These are phyloP conservation scores for Phytophthora megakarya DNA, from an alignment of 352 stramenopile species.

Conservation along the genomic window DNA sequence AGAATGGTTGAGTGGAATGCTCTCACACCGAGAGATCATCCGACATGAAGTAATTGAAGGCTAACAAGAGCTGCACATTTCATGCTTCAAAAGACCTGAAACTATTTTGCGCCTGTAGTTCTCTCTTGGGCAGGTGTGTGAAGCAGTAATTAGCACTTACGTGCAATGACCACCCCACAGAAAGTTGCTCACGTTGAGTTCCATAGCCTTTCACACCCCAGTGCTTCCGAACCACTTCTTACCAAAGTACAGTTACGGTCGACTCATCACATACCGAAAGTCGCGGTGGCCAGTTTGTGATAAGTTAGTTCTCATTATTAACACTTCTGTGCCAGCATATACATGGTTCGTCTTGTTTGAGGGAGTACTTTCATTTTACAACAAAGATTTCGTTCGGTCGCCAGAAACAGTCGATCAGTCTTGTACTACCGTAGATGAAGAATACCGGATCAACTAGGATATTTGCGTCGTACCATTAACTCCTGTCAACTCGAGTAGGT, in stretches of 20 bases:
- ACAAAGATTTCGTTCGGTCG: no score
- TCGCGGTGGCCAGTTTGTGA: neutral
- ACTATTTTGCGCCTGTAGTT: conserved; percentile 2
- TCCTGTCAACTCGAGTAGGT: no score
- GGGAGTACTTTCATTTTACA: no score
- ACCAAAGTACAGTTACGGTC: neutral
- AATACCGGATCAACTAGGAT: no score
- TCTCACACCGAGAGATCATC: conserved; percentile 3
- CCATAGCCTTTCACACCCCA: neutral
- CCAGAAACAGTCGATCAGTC: no score
- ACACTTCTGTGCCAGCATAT: neutral
- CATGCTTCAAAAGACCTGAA: conserved; percentile 7
- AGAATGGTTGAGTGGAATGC: conserved; percentile 10
- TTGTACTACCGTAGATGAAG: no score
- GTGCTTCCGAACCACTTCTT: conserved; percentile 13
- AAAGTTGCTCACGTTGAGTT: conserved; percentile 12
- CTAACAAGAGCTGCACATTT: neutral
- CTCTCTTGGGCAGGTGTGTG: conserved; percentile 14
- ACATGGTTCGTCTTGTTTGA: neutral
- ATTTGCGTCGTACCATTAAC: no score
- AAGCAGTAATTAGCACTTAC: conserved; percentile 10
- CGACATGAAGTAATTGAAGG: neutral
- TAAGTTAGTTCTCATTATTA: no score
- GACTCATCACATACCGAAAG: neutral
- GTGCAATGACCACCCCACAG: conserved; percentile 11